These are phyloP conservation scores for Gilbertella persicaria DNA, from an alignment of 371 early-diverging fungal species.

Conservation along the genomic window DNA sequence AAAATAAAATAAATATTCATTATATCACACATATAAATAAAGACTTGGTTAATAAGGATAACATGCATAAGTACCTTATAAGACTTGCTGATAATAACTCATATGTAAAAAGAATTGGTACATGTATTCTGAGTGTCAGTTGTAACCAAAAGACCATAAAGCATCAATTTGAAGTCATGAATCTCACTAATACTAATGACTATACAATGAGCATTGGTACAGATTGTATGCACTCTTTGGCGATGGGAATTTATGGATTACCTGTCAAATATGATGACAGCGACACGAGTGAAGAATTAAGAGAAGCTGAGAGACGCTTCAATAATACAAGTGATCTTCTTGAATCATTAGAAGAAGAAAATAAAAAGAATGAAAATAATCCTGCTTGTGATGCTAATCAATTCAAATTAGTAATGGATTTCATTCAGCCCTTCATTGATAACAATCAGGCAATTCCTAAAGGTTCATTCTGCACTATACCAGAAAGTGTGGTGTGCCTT, in stretches of 20 bases:
- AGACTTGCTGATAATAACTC: background rate
- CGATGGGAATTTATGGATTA: background rate
- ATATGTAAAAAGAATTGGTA: background rate
- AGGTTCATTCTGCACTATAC: no score
- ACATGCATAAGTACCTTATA: background rate
- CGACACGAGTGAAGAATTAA: background rate
- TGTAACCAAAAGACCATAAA: background rate
- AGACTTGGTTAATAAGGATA: no score
- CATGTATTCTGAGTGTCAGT: background rate
- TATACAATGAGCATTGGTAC: background rate
- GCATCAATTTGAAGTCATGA: background rate
- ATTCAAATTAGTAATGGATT: slow-evolving; percentile 1
- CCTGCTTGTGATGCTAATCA: background rate
- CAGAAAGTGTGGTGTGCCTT: slow-evolving; percentile 8
- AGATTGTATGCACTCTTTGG: background rate
- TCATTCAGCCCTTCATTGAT: slow-evolving; percentile 5
- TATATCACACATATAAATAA: no score
- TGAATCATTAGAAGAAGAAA: background rate
- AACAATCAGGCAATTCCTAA: slow-evolving; percentile 4
- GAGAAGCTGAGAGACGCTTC: background rate
- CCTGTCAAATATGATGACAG: background rate
- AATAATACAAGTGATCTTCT: slow-evolving; percentile 3
- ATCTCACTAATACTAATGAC: background rate
- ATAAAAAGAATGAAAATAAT: background rate
- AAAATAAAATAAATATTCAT: no score